Conservation (phyloP, 257 asterid species). For the Solanum arcanum region DNA sequence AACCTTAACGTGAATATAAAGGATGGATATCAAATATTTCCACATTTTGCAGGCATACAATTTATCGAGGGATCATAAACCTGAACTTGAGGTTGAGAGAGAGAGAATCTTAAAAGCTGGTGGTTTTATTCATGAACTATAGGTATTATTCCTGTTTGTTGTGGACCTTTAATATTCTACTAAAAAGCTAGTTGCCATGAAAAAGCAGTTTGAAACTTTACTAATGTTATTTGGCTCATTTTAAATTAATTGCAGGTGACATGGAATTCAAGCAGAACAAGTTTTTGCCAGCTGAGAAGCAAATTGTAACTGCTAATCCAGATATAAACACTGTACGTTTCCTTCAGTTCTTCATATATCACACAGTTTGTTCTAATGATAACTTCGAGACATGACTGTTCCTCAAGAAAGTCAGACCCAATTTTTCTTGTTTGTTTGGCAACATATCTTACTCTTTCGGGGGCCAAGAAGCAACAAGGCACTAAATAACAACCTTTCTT, state of each 20-base stretch:
- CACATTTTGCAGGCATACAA: conserved; percentile 58
- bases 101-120: conserved; percentile 86
- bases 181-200: not conserved
- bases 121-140: conserved; percentile 93
- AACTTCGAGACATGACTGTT: not conserved
- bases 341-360: conserved; percentile 4
- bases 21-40: not conserved
- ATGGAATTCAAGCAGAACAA: conserved; percentile 99
- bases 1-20: not conserved
- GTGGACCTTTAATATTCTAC: not conserved
- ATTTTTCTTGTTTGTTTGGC: not conserved
- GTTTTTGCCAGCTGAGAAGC: conserved; percentile 81
- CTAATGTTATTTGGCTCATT: not conserved
- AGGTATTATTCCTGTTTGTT: conserved; percentile 27
- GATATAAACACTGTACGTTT: conserved; percentile 64
- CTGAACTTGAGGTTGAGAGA: conserved; percentile 88
- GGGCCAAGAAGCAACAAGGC: not conserved
- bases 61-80: conserved; percentile 96
- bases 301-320: conserved; percentile 87
- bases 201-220: not conserved
- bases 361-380: not conserved
- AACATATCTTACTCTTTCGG: not conserved
- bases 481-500: not conserved
- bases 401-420: not conserved
- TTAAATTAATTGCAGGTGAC: conserved; percentile 51